Evolutionary conservation across 2,329 filamentous ascomycete genomes (phyloP).

Genomic region (Aspergillus niger): DNA sequence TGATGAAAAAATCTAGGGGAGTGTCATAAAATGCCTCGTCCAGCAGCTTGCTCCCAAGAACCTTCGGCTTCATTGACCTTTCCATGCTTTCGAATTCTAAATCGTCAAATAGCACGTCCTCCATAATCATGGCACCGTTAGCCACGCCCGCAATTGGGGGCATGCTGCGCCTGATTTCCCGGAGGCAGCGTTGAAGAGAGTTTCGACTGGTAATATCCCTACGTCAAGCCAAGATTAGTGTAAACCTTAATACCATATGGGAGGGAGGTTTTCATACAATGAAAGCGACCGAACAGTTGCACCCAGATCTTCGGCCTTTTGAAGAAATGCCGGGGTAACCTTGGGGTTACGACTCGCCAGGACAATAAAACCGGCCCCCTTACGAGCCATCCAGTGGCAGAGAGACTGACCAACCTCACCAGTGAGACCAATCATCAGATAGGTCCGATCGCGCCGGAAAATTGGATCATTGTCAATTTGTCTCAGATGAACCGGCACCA

Average conservation of each 20-base stretch:
- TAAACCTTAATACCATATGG: not conserved
- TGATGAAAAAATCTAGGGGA: constrained; percentile 42
- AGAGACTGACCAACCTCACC: constrained; percentile 30
- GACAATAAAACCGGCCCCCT: constrained; percentile 26
- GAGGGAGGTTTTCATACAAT: not conserved
- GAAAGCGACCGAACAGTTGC: not conserved
- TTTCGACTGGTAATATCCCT: constrained; percentile 14
- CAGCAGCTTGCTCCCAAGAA: constrained; percentile 35
- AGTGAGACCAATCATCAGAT: constrained; percentile 29
- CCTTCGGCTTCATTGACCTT: constrained; percentile 39
- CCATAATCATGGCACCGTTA: constrained; percentile 42
- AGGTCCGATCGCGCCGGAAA: constrained; percentile 23
- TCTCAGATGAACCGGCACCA: not conserved
- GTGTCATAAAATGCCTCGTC: constrained; percentile 23
- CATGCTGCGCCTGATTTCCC: constrained; percentile 7
- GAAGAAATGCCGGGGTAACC: constrained; percentile 14
- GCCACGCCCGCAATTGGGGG: constrained; percentile 31
- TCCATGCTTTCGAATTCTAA: constrained; percentile 34
- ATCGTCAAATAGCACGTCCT: constrained; percentile 37
- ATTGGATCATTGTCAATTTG: not conserved
- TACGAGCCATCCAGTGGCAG: constrained; percentile 28
- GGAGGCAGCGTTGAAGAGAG: constrained; percentile 11
- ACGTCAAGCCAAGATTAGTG: not conserved
- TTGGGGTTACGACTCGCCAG: constrained; percentile 30
- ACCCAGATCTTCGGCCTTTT: not conserved